Base-by-base conservation (phyloP, 768 basidiomycete genomes). In the Phanerodontia chrysosporium region DNA sequence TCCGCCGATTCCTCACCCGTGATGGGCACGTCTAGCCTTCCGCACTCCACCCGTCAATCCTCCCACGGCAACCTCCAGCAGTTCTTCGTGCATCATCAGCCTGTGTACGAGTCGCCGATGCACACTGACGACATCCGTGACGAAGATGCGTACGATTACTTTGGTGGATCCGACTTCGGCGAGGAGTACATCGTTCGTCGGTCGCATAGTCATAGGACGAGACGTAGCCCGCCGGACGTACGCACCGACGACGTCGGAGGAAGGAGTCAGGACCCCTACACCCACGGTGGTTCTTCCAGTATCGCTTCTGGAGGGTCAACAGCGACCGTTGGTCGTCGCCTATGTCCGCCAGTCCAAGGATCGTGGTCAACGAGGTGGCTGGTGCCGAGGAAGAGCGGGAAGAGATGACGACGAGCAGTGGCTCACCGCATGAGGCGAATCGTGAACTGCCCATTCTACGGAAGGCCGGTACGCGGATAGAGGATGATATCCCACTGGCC, bases 111-210 rank as follows among this genome's bases (percentile, higher is more conserved):
- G 28, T 67, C 66, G 30, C 68, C 68, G 0, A 58, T 61, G 59
- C 62, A 56, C 24, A 61, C 64, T 49, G 66, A 62, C n/a, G 73
- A 76, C 61, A 71, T 72, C 14, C 74, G 76, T 52, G 70, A 76
- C 35, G 76, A 71, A 29, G 76, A 75, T 61, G 80, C 81, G 16
- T 82, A 81, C 63, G 83, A 86, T 65, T 83, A 83, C 70, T 85
- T 86, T 63, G 80, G 72, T 10, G 83, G 81, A 1, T 79, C 84
- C 9, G 82, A 84, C 66, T 73, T 84, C 14, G 81, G 80, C 2
- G 80, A 80, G 54, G 82, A 81, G 60, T 80, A 75, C 58, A 44
- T 66, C 70, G n/a, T 39, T 9, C 62, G 35, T 35, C 21, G 44
- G 28, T 32, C 60, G 45, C 42, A 65, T 64, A 25, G 66, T 58